phyloP scores from a whole-genome alignment of 2,329 filamentous ascomycete genomes.

The Penicillium sp. region DNA sequence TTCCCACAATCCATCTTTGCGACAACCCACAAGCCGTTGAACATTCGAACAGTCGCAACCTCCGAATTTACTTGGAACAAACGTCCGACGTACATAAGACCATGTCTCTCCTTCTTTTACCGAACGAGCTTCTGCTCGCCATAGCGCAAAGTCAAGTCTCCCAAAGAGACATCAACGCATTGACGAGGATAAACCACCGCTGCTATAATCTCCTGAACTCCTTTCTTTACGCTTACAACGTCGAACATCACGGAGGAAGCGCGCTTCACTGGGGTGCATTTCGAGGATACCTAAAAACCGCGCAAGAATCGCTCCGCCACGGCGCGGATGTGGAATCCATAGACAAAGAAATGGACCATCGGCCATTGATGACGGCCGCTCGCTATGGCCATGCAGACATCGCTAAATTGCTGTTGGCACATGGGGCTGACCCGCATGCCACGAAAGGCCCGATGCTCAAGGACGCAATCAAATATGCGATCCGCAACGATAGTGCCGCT shows the following conservation, averaged over 20 bases:
- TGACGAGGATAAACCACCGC: not conserved
- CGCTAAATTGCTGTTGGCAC: not conserved
- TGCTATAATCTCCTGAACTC: not conserved
- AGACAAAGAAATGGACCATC: not conserved
- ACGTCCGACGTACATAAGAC: not conserved
- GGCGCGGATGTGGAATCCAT: not conserved
- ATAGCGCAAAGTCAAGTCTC: slow-evolving; percentile 1
- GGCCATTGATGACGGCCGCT: not conserved
- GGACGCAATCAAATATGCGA: not conserved
- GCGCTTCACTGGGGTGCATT: slow-evolving; percentile 8
- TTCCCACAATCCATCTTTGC: not conserved
- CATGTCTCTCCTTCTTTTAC: slow-evolving; percentile 6
- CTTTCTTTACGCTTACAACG: slow-evolving; percentile 5
- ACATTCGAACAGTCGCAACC: not conserved
- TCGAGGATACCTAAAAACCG: not conserved
- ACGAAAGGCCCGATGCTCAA: not conserved
- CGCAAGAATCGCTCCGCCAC: slow-evolving; percentile 2
- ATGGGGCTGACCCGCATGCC: not conserved
- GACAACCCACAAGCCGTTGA: not conserved
- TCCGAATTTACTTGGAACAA: not conserved
- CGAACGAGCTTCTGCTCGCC: slow-evolving; percentile 5
- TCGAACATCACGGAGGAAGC: not conserved
- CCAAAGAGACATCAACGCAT: slow-evolving; percentile 1
- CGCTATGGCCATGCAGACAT: not conserved
- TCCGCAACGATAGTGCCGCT: not conserved